A percentile compares a stretch with the other conserved stretches of the same genome.
Evolutionary conservation across 176 grass and related monocot species (phyloP).

Genomic region (Paspalum notatum): DNA sequence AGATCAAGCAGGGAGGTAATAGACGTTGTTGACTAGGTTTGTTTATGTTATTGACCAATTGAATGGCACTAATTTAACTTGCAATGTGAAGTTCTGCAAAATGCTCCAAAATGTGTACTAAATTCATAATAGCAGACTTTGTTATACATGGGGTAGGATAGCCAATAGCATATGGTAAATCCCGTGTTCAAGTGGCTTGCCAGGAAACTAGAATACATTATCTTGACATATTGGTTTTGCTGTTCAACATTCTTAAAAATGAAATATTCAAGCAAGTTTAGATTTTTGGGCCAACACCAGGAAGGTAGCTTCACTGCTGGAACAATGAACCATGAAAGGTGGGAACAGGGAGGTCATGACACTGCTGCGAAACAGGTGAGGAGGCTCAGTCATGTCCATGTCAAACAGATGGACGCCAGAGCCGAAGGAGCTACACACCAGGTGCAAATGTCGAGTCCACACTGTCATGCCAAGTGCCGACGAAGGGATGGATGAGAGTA

Average conservation of each 20-base stretch:
- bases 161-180: not conserved
- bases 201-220: not conserved
- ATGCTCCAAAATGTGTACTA: slow-evolving; percentile 5
- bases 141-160: not conserved
- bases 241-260: not conserved
- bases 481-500: too few species aligned
- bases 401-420: too few species aligned
- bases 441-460: too few species aligned
- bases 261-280: slow-evolving; percentile 9
- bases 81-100: not conserved
- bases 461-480: too few species aligned
- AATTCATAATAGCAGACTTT: not conserved
- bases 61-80: slow-evolving; percentile 2
- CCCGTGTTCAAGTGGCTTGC: not conserved
- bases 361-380: too few species aligned
- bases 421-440: too few species aligned
- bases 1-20: not conserved
- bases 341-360: too few species aligned
- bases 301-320: not conserved
- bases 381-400: too few species aligned
- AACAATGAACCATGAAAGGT: too few species aligned
- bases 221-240: not conserved
- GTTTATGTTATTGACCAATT: not conserved
- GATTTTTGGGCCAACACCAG: not conserved
- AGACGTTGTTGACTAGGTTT: slow-evolving; percentile 16